These are phyloP conservation scores for Mucor piriformis DNA, from an alignment of 371 early-diverging fungal genomes.

Conservation along the genomic window DNA sequence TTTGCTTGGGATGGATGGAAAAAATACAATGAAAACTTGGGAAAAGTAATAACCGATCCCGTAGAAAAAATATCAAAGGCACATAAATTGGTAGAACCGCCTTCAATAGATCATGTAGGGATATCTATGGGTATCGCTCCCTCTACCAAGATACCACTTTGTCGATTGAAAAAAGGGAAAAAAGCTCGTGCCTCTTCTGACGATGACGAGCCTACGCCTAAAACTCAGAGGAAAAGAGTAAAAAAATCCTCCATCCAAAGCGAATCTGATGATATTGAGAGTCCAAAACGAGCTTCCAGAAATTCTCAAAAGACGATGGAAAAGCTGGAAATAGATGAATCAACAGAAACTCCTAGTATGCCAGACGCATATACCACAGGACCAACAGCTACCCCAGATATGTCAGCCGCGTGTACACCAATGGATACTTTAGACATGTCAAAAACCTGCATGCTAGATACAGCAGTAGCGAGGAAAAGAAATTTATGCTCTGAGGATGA, in stretches of 20 bases:
- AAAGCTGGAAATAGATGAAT: too few relatives aligned
- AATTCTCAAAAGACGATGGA: too few relatives aligned
- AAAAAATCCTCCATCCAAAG: not conserved
- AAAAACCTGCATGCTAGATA: too few relatives aligned
- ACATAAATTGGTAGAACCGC: constrained; percentile 1
- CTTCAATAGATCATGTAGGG: constrained; percentile 1
- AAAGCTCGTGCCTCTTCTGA: not conserved
- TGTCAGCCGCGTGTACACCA: too few relatives aligned
- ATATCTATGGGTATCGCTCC: not conserved
- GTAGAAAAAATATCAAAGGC: not conserved
- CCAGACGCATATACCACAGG: too few relatives aligned
- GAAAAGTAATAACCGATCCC: not conserved
- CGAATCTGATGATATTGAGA: too few relatives aligned
- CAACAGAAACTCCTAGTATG: too few relatives aligned
- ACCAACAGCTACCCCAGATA: too few relatives aligned
- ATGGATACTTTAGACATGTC: too few relatives aligned
- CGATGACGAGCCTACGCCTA: not conserved
- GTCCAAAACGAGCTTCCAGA: too few relatives aligned
- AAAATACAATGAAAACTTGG: not conserved
- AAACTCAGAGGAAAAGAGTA: not conserved
- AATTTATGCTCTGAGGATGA: too few relatives aligned
- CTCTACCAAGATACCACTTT: not conserved
- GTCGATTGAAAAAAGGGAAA: not conserved
- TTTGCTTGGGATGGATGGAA: constrained; percentile 13
- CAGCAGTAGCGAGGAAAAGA: too few relatives aligned